Base-by-base conservation (phyloP, 2,329 filamentous ascomycete genomes). In the Calonectria pseudoreteaudii region DNA sequence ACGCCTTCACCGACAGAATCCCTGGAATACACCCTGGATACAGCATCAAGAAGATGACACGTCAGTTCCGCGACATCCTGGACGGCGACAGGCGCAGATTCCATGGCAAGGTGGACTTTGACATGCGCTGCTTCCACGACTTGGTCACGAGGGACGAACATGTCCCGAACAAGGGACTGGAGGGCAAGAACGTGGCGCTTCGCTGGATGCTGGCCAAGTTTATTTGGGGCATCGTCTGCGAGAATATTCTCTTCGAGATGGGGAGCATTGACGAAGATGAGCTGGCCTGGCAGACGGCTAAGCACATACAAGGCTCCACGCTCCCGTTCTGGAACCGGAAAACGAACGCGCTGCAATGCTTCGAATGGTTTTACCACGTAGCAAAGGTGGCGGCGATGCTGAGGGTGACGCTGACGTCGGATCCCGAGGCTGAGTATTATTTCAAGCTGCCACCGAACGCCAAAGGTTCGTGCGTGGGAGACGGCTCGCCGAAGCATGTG, bases 1-100 rank as follows among this genome's bases (percentile, higher is more conserved):
- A 66, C 30, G 20, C 36, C 18, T 66, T 73, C 4, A 49, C 34
- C 16, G 71, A 73, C 31, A 66, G 38, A 26, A 60, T 73, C 8
- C 66, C 50, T 9, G 31, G 20, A 4, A 34, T 60, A 4, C 68
- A 47, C 11, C 8, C 6, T 7, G 52, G 58, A 26, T 70, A 53
- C 47, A 34, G 47, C 34, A n/a, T 64, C 11, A 34, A 34, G 28
- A 38, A 65, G 23, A 20, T 18, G 23, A 26, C 28, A 18, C 58
- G 58, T 11, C 56, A 47, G n/a, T 2, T 50, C 16, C 47, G 41
- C 10, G 34, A 49, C 47, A 1, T 52, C 8, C 20, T 70, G 26
- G 49, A 50, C 11, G 10, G 56, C n/a, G 47, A 53, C 26, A 23
- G 30, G 36, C 31, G 56, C 26, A 30, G 20, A 10, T 62, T 70